Base-by-base conservation (phyloP, 2,329 filamentous ascomycete genomes). In the Arthrobotrys iridis region DNA sequence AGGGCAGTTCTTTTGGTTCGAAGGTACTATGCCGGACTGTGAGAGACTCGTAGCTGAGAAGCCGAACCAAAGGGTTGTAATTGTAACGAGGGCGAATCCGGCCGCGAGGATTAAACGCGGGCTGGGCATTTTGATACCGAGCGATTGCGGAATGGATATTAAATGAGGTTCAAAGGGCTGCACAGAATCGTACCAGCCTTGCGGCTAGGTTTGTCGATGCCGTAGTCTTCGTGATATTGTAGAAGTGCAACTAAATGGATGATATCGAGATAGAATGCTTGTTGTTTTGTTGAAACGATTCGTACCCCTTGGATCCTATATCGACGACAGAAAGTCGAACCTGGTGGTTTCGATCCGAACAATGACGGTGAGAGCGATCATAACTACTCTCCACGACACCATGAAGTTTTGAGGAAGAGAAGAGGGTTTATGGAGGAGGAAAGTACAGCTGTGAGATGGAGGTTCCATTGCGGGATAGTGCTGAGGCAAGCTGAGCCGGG, bases 31-130 rank as follows among this genome's bases (percentile, higher is more conserved):
- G n/a, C 30, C 52, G 20, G 24, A 33, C 40, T 75, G 37, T 2
- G 55, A 48, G 22, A 75, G 63, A 2, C 26, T 50, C 0, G 71
- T 68, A 6, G 71, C 63, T 13, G 63, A 68, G 58, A 63, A 75
- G 26, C 63, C 71, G 58, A 75, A 75, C 71, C 71, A 75, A 30
- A 75, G 63, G 28, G 71, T 75, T 0, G 71, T 75, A 30, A 75
- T 43, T 1, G 71, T 59, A 57, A 75, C 41, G n/a, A 75, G 63
- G 35, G 22, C 45, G 33, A 75, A 68, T 24, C 71, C 71, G 30
- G 71, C 63, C 26, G 48, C 57, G 48, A 75, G 71, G 15, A 75
- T 68, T 15, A 68, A 33, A 15, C 71, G 63, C 13, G 66, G 71
- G 15, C 62, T 75, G 4, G 41, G 55, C 71, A 75, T 75, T 45